Base-by-base conservation (phyloP, 1,284 basidiomycete species). In the Papiliotrema flavescens region DNA sequence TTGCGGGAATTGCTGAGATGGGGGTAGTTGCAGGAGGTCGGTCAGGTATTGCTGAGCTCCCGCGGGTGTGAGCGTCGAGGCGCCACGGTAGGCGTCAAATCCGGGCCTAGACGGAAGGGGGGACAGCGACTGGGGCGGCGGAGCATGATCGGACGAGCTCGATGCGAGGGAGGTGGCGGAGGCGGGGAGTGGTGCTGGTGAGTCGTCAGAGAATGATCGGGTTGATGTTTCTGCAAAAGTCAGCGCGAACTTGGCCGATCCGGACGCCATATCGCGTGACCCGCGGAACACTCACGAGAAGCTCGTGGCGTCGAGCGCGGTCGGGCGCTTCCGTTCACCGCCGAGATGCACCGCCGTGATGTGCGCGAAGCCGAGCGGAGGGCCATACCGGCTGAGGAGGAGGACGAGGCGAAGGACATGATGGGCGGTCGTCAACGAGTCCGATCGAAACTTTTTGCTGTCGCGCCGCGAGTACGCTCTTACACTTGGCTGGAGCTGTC, bases 21-120 rank as follows among this genome's bases (percentile, higher is more conserved):
- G 48, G 5, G 73, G 70, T 2, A 77, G 62, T 37, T 54, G 50
- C 37, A 77, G 64, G 26, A 76, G 62, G 39, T 69, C 55, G 41
- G 66, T 61, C 35, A 77, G 62, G 64, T 69, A 76, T 15, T 55
- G 34, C 42, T 65, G 62, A 22, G 75, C 75, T 17, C 53, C 24
- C 39, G 40, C 41, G 14, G 61, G 52, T 15, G 63, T 65, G 51
- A 52, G 54, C 15, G 20, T 41, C 2, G 49, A 51, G 9, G 49
- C 15, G 13, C 49, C 24, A 19, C 43, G 32, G 36, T 51, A 42
- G 26, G 32, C 44, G 32, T 39, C n/a, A 53, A 34, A n/a, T 26
- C 28, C 22, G 37, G 22, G 34, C 11, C 28, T 35, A 49, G 6
- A 20, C n/a, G 53, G 47, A n/a, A 2, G 51, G 36, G 37, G 47